Conservation (phyloP, 257 asterid genomes). For the Solanum medicagineum region DNA sequence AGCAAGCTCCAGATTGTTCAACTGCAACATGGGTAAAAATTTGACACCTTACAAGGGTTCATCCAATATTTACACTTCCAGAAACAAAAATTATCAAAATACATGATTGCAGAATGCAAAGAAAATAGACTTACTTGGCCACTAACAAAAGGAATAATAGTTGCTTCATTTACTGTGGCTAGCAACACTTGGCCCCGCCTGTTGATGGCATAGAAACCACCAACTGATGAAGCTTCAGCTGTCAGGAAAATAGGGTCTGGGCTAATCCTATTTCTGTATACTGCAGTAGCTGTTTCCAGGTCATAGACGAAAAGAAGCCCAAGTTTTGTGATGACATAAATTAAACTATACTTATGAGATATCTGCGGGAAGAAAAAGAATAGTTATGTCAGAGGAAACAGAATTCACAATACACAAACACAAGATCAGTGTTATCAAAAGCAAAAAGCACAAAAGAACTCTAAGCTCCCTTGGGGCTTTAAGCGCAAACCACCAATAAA, state of each 20-base stretch:
- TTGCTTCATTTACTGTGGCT: slow-evolving; percentile 90
- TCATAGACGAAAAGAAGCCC: slow-evolving; percentile 66
- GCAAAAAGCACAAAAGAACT: too few species aligned
- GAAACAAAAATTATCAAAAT: neutral
- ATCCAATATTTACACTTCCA: neutral
- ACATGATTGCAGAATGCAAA: neutral
- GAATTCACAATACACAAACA: slow-evolving; percentile 1
- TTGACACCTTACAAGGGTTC: neutral
- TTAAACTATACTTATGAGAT: slow-evolving; percentile 60
- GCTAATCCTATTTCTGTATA: slow-evolving; percentile 95
- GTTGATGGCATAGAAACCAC: slow-evolving; percentile 95
- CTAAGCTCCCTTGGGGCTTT: too few species aligned
- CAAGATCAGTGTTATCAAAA: too few species aligned
- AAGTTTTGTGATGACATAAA: slow-evolving; percentile 57
- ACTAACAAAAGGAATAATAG: slow-evolving; percentile 83
- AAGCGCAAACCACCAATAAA: too few species aligned
- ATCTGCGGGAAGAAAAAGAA: slow-evolving; percentile 45
- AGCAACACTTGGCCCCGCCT: slow-evolving; percentile 97
- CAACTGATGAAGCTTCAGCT: slow-evolving; percentile 84
- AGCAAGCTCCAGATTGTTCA: slow-evolving; percentile 98
- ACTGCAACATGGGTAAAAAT: slow-evolving; percentile 24
- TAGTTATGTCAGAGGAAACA: neutral
- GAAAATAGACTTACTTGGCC: slow-evolving; percentile 59
- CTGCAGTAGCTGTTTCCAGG: slow-evolving; percentile 80
- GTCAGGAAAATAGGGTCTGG: slow-evolving; percentile 97